Conservation (phyloP, 768 basidiomycete genomes). For the Amanita jacksonii region DNA sequence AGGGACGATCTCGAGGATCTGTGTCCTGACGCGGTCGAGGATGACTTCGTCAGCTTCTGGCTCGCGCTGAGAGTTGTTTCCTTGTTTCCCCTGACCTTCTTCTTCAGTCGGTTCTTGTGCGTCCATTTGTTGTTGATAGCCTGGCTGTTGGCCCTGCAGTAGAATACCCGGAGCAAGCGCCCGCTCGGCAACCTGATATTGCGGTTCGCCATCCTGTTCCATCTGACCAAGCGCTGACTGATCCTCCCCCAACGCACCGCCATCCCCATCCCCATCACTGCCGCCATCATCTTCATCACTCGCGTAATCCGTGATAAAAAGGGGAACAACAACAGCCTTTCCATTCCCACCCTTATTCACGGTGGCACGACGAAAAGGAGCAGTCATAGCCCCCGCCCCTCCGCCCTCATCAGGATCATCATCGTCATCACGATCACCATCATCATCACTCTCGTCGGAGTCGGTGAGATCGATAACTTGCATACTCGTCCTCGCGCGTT, state of each 20-base stretch:
- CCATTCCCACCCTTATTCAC: not conserved
- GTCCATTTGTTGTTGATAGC: not conserved
- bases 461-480: slow-evolving; percentile 7
- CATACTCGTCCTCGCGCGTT: not conserved
- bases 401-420: too few species aligned
- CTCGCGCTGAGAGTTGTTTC: not conserved
- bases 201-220: too few species aligned
- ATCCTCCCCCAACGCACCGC: not conserved
- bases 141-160: not conserved
- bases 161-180: not conserved
- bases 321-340: not conserved
- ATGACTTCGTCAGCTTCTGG: not conserved
- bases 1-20: slow-evolving; percentile 59
- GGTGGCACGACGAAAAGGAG: not conserved
- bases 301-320: too few species aligned
- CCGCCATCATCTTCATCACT: too few species aligned
- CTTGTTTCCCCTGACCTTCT: too few species aligned
- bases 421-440: not conserved
- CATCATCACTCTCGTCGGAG: slow-evolving; percentile 1
- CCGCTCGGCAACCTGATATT: too few species aligned
- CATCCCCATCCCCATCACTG: too few species aligned
- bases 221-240: too few species aligned
- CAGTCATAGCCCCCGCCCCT: not conserved
- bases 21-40: slow-evolving; percentile 23
- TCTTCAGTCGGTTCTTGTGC: too few species aligned